These are phyloP conservation scores for Hypoxylon subgilvum DNA, from an alignment of 495 filamentous ascomycete species.

Conservation along the genomic window DNA sequence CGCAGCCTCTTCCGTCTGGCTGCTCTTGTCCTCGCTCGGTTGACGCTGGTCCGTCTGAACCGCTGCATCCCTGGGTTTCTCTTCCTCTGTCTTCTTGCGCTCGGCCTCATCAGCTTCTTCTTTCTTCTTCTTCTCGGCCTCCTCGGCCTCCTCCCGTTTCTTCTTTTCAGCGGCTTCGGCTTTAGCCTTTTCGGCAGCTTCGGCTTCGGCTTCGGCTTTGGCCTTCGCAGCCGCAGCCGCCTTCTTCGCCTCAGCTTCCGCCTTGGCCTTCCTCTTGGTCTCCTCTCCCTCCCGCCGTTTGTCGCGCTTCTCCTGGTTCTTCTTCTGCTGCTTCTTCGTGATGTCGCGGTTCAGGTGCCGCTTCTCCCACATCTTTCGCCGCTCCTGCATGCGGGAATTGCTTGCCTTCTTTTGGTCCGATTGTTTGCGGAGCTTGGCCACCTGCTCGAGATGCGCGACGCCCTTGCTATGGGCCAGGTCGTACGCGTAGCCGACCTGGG, in stretches of 20 bases:
- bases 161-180: constrained; percentile 43
- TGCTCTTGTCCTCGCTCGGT: constrained; percentile 37
- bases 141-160: constrained; percentile 36
- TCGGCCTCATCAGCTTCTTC: constrained; percentile 30
- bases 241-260: constrained; percentile 41
- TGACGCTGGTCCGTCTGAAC: constrained; percentile 45
- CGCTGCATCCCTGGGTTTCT: constrained; percentile 47
- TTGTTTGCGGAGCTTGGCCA: constrained; percentile 59
- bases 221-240: constrained; percentile 54
- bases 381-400: constrained; percentile 49
- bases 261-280: constrained; percentile 54
- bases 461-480: constrained; percentile 90
- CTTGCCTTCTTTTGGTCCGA: constrained; percentile 58
- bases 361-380: constrained; percentile 56
- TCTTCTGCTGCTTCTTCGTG: constrained; percentile 44
- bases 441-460: constrained; percentile 63
- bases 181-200: constrained; percentile 35
- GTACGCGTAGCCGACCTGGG: constrained; percentile 82
- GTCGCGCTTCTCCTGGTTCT: constrained; percentile 55
- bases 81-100: constrained; percentile 45
- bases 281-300: constrained; percentile 53
- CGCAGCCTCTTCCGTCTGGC: constrained; percentile 33
- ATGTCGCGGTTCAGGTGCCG: constrained; percentile 48
- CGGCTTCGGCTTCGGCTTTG: constrained; percentile 53
- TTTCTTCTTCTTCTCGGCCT: constrained; percentile 43